Conservation (phyloP, 225 moss, liverwort and hornwort species). For the Pseudisothecium myosuroides region DNA sequence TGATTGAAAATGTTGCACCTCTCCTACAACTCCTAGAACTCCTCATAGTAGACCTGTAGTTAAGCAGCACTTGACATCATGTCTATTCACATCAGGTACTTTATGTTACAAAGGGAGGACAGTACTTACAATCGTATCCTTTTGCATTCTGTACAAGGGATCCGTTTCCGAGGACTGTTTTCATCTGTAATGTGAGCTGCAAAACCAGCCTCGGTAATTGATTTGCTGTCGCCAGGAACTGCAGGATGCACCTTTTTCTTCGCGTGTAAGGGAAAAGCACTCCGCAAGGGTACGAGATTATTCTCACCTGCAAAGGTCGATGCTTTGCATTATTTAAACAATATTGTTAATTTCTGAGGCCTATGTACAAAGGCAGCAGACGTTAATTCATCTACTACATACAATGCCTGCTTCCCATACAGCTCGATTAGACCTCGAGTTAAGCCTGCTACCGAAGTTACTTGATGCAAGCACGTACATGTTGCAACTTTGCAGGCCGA, state of each 20-base stretch:
- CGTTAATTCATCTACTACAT: not conserved
- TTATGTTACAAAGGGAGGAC: not conserved
- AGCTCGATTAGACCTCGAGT: not conserved
- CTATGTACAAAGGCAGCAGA: not conserved
- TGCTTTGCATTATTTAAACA: not conserved
- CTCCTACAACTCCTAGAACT: not conserved
- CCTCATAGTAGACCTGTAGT: not conserved
- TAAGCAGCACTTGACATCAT: not conserved
- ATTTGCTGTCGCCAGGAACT: conserved; percentile 7
- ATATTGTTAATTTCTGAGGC: not conserved
- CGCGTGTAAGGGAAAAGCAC: conserved; percentile 32
- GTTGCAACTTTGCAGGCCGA: not conserved
- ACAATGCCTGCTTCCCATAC: not conserved
- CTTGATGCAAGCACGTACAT: not conserved
- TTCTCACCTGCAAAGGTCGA: conserved; percentile 12
- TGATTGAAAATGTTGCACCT: not conserved
- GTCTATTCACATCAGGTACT: not conserved
- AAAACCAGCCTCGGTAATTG: not conserved
- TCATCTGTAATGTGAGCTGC: not conserved
- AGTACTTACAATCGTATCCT: conserved; percentile 12
- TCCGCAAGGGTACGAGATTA: conserved; percentile 6
- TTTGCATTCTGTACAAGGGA: conserved; percentile 22
- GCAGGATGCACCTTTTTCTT: conserved; percentile 17
- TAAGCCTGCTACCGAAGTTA: not conserved
- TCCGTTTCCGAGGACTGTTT: not conserved